phyloP scores from a whole-genome alignment of 2,329 filamentous ascomycete genomes.

The Neophaeococcomyces aloes region DNA sequence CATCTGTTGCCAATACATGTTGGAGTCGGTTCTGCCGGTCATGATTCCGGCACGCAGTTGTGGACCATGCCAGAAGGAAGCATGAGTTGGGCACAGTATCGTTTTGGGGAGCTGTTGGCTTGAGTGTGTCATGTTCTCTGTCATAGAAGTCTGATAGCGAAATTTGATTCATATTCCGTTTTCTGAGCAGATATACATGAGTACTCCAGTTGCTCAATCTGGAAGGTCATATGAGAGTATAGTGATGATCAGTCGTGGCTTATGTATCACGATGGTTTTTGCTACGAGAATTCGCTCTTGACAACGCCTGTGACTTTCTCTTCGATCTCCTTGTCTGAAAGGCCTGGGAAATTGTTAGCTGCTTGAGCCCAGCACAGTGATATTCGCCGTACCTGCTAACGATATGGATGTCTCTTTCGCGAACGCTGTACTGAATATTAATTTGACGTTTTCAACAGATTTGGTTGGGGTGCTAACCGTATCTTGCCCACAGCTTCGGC shows the following conservation, averaged over 20 bases:
- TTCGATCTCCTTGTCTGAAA: constrained; percentile 62
- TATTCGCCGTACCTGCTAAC: constrained; percentile 42
- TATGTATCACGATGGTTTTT: neutral
- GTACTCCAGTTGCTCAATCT: constrained; percentile 8
- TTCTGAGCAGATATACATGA: constrained; percentile 16
- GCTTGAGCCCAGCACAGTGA: neutral
- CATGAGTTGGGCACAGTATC: constrained; percentile 47
- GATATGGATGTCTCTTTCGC: constrained; percentile 58
- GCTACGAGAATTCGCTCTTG: constrained; percentile 35
- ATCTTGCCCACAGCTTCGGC: constrained; percentile 84
- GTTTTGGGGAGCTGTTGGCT: constrained; percentile 32
- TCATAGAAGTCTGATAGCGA: neutral
- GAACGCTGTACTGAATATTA: constrained; percentile 40
- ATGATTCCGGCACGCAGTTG: constrained; percentile 35
- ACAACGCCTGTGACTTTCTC: constrained; percentile 55
- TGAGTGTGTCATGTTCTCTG: neutral
- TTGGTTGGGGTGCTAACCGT: constrained; percentile 49
- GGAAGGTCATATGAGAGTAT: constrained; percentile 17
- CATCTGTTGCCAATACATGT: constrained; percentile 53
- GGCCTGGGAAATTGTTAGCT: constrained; percentile 33
- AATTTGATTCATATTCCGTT: neutral
- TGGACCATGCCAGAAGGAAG: constrained; percentile 43
- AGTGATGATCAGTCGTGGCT: neutral
- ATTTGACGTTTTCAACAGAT: constrained; percentile 9
- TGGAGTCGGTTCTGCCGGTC: constrained; percentile 45